A percentile compares a stretch with the other conserved stretches of the same genome.
Conservation (phyloP, 768 basidiomycete genomes). For the Ramaria rubella region DNA sequence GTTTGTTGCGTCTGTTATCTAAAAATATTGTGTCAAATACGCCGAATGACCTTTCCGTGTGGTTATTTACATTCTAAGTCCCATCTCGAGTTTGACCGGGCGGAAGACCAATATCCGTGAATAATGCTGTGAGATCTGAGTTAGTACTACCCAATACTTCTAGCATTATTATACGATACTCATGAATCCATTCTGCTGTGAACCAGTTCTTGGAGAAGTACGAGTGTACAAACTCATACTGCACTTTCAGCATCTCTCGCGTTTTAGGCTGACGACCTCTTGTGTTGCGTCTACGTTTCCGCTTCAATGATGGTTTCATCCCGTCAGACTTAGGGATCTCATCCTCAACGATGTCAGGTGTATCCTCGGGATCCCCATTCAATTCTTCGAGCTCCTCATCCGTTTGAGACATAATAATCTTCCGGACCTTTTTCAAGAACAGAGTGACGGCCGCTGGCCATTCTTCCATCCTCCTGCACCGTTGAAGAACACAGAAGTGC, state of each 20-base stretch:
- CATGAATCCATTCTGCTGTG: slow-evolving; percentile 10
- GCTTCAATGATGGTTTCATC: not conserved
- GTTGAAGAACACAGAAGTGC: slow-evolving; percentile 11
- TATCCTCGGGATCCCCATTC: not conserved
- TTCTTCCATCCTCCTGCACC: slow-evolving; percentile 4
- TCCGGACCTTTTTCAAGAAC: not conserved
- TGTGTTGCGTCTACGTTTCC: no score
- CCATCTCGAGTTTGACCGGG: slow-evolving; percentile 14
- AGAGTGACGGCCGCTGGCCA: not conserved
- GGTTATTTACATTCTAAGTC: slow-evolving; percentile 13
- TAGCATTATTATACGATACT: not conserved
- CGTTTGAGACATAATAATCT: not conserved
- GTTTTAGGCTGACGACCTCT: not conserved
- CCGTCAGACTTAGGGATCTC: no score
- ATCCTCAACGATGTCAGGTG: not conserved
- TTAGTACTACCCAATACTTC: not conserved
- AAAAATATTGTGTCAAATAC: slow-evolving; percentile 16
- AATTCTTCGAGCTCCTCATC: not conserved
- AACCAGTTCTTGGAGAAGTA: slow-evolving; percentile 16
- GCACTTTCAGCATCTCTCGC: not conserved
- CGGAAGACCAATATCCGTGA: slow-evolving; percentile 16
- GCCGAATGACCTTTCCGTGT: slow-evolving; percentile 15
- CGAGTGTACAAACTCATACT: not conserved
- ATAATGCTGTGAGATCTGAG: not conserved
- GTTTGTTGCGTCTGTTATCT: slow-evolving; percentile 13